phyloP scores from a whole-genome alignment of 164 flowering plant genomes.

The grape (Vitis vinifera) region ASM3070453v1 NC_081806.1:19508001-19508500 shows the following conservation, averaged over 20 bases:
- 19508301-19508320: slow-evolving; percentile 8
- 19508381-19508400: neutral
- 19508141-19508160: too few species aligned
- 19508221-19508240: slow-evolving; percentile 20
- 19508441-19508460: neutral
- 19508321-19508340: slow-evolving; percentile 8
- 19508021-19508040: too few species aligned
- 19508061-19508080: too few species aligned
- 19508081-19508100: too few species aligned
- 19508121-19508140: too few species aligned
- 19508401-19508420: slow-evolving; percentile 15
- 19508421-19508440: too few species aligned
- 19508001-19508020: too few species aligned
- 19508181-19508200: slow-evolving; percentile 17
- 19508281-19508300: slow-evolving; percentile 11
- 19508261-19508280: neutral
- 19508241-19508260: slow-evolving; percentile 18
- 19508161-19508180: slow-evolving; percentile 4
- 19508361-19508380: slow-evolving; percentile 12
- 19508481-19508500: slow-evolving; percentile 21
- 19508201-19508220: neutral
- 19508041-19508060: too few species aligned
- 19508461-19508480: slow-evolving; percentile 15
- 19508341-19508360: slow-evolving; percentile 10
- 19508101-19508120: too few species aligned